Evolutionary conservation across 176 grass and related monocot species (phyloP).

Genomic region (Triticum dicoccoides): DNA sequence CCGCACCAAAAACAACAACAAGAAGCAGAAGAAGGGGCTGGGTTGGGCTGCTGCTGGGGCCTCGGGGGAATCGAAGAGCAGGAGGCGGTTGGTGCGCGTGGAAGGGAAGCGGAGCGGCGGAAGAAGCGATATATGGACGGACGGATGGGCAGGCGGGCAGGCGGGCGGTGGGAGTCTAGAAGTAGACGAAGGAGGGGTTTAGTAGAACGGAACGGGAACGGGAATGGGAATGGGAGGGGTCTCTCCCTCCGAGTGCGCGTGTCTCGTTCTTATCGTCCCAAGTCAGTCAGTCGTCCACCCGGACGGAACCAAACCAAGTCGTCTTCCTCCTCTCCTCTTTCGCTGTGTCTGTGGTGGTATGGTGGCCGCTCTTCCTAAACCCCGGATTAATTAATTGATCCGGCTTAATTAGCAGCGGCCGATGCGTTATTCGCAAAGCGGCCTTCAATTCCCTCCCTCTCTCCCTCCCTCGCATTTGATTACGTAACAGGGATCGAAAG

Average conservation of each 20-base stretch:
- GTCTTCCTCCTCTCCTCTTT: not conserved
- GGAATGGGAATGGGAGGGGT: conserved; percentile 17
- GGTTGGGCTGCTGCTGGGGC: not conserved
- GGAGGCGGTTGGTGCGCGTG: not conserved
- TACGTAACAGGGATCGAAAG: not conserved
- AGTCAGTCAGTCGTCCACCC: conserved; percentile 16
- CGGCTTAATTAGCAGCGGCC: not conserved
- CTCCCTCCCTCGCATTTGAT: not conserved
- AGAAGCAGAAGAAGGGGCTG: not conserved
- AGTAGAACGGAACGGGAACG: not conserved
- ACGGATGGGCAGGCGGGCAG: not conserved
- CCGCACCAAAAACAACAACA: not conserved
- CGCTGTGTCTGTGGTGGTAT: too few relatives aligned
- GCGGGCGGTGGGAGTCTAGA: not conserved
- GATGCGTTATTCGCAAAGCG: conserved; percentile 1
- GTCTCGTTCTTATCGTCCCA: conserved; percentile 21
- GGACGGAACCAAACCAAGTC: conserved; percentile 1
- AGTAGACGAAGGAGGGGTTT: not conserved
- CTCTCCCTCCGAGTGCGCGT: not conserved
- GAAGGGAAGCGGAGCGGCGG: not conserved
- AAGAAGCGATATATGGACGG: not conserved
- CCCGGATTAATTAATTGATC: not conserved
- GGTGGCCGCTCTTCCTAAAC: not conserved
- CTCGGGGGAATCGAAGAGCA: not conserved
- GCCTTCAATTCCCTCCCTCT: not conserved